Percentiles rank a stretch among this genome's conserved stretches.
These are phyloP conservation scores for Penicillium longicatenatum DNA, from an alignment of 495 filamentous ascomycete genomes.

Conservation along the genomic window DNA sequence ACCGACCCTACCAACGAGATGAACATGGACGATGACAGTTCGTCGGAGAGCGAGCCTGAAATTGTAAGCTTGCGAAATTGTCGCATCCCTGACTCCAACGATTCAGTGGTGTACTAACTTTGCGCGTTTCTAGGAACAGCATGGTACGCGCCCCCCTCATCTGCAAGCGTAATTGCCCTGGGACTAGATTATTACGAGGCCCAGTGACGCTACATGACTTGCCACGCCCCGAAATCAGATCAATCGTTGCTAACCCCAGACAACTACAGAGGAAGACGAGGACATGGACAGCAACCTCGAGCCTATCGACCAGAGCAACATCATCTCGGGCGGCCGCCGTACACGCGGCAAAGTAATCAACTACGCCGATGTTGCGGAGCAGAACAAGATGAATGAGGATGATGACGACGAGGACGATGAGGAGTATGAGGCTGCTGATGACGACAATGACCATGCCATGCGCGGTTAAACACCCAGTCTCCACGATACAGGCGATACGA, in stretches of 20 bases:
- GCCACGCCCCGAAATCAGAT: not conserved
- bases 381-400: conserved; percentile 63
- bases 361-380: conserved; percentile 75
- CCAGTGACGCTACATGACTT: not conserved
- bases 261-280: conserved; percentile 55
- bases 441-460: conserved; percentile 48
- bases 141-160: conserved; percentile 17
- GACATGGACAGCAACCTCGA: conserved; percentile 86
- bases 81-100: not conserved
- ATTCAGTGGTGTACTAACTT: conserved; percentile 6
- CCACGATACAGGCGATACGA: conserved; percentile 21
- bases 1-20: conserved; percentile 56
- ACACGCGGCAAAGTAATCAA: conserved; percentile 84
- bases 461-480: conserved; percentile 37
- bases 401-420: conserved; percentile 81
- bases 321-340: conserved; percentile 74
- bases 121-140: conserved; percentile 41
- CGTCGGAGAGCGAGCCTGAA: conserved; percentile 66
- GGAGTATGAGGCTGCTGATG: conserved; percentile 37
- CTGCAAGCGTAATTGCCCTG: not conserved
- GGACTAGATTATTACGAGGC: not conserved
- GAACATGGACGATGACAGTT: conserved; percentile 69
- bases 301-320: conserved; percentile 87
- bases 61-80: conserved; percentile 49
- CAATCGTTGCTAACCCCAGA: not conserved